Conservation (phyloP, 345 rosid species). For the Viola odorata region DNA sequence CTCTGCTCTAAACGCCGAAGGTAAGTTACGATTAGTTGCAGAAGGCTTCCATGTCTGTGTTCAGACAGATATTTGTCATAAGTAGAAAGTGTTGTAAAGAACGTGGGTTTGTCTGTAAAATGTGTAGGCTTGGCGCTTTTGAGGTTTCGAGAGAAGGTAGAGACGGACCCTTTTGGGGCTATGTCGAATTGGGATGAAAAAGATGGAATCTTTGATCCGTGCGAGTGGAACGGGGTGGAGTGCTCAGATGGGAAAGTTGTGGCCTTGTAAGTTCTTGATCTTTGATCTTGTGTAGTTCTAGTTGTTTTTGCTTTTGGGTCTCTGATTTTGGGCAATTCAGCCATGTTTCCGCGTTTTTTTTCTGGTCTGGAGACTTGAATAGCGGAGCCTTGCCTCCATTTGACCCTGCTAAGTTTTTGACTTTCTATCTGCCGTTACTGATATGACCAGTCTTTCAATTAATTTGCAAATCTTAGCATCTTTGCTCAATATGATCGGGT, state of each 20-base stretch:
- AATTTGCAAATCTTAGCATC: too few relatives aligned
- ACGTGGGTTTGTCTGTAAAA: too few relatives aligned
- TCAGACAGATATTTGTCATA: background rate
- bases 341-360: too few relatives aligned
- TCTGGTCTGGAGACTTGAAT: too few relatives aligned
- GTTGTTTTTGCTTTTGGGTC: conserved; percentile 2
- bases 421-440: too few relatives aligned
- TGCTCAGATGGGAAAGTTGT: conserved; percentile 67
- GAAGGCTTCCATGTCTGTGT: background rate
- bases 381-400: too few relatives aligned
- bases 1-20: conserved; percentile 53
- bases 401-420: too few relatives aligned
- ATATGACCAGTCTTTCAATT: too few relatives aligned
- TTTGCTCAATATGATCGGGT: too few relatives aligned
- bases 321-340: background rate
- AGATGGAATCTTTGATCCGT: conserved; percentile 40
- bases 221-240: conserved; percentile 78
- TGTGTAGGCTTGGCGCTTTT: conserved; percentile 54
- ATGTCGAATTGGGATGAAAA: conserved; percentile 52
- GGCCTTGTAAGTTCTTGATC: conserved; percentile 46
- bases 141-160: conserved; percentile 57
- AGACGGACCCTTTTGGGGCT: conserved; percentile 64
- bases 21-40: conserved; percentile 20
- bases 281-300: background rate
- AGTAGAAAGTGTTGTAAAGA: background rate